These are phyloP conservation scores for Exserohilum rostratum DNA, from an alignment of 2,329 filamentous ascomycete species.

Conservation along the genomic window DNA sequence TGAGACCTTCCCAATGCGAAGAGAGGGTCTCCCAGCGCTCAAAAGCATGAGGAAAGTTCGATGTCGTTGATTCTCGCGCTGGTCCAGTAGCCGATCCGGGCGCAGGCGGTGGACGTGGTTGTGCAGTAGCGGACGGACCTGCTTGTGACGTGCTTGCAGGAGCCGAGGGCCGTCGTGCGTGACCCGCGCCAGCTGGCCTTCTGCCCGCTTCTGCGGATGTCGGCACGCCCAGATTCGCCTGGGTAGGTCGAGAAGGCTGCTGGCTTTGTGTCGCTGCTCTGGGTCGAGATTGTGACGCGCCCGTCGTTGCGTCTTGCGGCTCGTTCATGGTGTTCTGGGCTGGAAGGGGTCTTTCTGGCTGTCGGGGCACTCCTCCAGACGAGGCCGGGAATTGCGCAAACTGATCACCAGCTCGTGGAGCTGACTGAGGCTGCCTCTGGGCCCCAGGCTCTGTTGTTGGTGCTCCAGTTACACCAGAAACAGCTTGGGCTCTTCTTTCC, in stretches of 20 bases:
- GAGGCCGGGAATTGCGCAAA: slow-evolving; percentile 35
- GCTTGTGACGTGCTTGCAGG: slow-evolving; percentile 41
- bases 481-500: slow-evolving; percentile 65
- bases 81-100: slow-evolving; percentile 36
- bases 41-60: slow-evolving; percentile 92
- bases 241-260: slow-evolving; percentile 42
- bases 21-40: slow-evolving; percentile 97
- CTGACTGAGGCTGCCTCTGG: slow-evolving; percentile 38
- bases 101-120: slow-evolving; percentile 35
- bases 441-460: slow-evolving; percentile 35
- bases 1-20: slow-evolving; percentile 96
- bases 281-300: slow-evolving; percentile 38
- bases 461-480: slow-evolving; percentile 58
- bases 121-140: slow-evolving; percentile 34
- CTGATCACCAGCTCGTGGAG: slow-evolving; percentile 36
- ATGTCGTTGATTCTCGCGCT: slow-evolving; percentile 52
- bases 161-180: slow-evolving; percentile 42
- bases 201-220: slow-evolving; percentile 34
- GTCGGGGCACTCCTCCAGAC: slow-evolving; percentile 34
- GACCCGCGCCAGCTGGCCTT: slow-evolving; percentile 39
- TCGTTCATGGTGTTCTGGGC: slow-evolving; percentile 21
- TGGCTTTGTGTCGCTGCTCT: slow-evolving; percentile 45
- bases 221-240: slow-evolving; percentile 31
- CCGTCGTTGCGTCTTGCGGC: slow-evolving; percentile 32
- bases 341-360: slow-evolving; percentile 38